phyloP scores from a whole-genome alignment of 768 basidiomycete genomes.

The Lactifluus piperatus region DNA sequence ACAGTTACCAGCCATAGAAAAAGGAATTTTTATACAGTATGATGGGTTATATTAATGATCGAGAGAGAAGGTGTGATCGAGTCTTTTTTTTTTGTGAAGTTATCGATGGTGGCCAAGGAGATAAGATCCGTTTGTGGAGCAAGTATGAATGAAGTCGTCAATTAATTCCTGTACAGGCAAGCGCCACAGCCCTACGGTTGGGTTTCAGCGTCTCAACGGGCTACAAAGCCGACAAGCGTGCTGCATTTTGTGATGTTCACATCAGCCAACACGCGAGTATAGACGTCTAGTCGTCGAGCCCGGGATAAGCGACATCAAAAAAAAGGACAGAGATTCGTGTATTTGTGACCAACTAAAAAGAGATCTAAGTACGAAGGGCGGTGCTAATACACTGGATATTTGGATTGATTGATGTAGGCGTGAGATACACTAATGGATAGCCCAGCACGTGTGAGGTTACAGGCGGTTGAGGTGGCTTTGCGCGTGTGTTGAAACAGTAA shows the following conservation, averaged over 20 bases:
- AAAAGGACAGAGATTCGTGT: slow-evolving; percentile 7
- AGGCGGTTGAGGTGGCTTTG: background rate
- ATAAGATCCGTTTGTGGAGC: background rate
- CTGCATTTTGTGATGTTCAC: background rate
- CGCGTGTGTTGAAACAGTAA: background rate
- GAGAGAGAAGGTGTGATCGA: background rate
- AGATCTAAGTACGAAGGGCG: slow-evolving; percentile 14
- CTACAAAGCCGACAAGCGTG: background rate
- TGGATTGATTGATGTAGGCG: slow-evolving; percentile 8
- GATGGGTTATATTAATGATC: background rate
- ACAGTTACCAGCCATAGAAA: too few species aligned
- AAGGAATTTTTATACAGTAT: too few species aligned
- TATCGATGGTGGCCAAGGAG: slow-evolving; percentile 6
- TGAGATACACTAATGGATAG: slow-evolving; percentile 13
- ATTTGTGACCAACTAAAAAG: slow-evolving; percentile 14
- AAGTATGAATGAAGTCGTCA: too few species aligned
- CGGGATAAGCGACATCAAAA: background rate
- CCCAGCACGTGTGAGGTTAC: background rate
- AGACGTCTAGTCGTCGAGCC: background rate
- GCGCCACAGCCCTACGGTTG: too few species aligned
- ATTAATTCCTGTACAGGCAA: too few species aligned
- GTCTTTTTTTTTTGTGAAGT: background rate
- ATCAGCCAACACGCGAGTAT: background rate
- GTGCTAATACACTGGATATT: slow-evolving; percentile 18
- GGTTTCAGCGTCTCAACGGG: background rate